Base-by-base conservation (phyloP, 352 stramenopile species). In the Globisporangium cederbergense region DNA sequence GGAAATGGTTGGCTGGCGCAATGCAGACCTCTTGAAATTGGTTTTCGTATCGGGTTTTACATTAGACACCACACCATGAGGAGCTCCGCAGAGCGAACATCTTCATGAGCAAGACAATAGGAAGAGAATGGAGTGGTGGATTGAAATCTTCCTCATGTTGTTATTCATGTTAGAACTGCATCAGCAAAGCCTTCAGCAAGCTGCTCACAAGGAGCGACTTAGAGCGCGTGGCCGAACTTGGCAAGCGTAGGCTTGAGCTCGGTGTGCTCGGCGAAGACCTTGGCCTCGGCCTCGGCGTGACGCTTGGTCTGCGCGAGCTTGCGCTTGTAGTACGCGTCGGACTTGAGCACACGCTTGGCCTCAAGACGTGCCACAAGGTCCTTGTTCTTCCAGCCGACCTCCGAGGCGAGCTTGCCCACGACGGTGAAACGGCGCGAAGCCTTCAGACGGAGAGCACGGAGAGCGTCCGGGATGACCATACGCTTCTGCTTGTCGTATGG, bases 401-500 rank as follows among this genome's bases (percentile, higher is more conserved):
- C 89, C 71, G 93, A 89, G 30, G 96, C 92, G 47, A 99, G 90
- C 60, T 95, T 86, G 73, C 95, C 96, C 61, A 99, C 88, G 66
- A 98, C 90, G 68, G 95, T 99, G 93, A 89, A 99, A 64, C 95
- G 87, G 64, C 97, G 89, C 70, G 83, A 89, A 58, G 93, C 91
- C 81, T 98, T 98, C 68, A 99, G 86, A 66, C 95, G 89, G 50
- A 99, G 77, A 57, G 97, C 89, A 66, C 86, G 85, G 70, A 99
- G 92, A 51, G 98, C 98, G 50, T 97, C 94, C 34, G 97, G 97
- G 64, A 99, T 93, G 42, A 99, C 97, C 81, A 99, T 96, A 50
- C 97, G 89, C 94, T 99, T 99, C 86, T 98, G 90, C 88, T 99
- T 99, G 85, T 99, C 96, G 79, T 98, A 99, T 56, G 96, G 96